Conservation (phyloP, 2,329 filamentous ascomycete species). For the Pseudocercospora fuligena region DNA sequence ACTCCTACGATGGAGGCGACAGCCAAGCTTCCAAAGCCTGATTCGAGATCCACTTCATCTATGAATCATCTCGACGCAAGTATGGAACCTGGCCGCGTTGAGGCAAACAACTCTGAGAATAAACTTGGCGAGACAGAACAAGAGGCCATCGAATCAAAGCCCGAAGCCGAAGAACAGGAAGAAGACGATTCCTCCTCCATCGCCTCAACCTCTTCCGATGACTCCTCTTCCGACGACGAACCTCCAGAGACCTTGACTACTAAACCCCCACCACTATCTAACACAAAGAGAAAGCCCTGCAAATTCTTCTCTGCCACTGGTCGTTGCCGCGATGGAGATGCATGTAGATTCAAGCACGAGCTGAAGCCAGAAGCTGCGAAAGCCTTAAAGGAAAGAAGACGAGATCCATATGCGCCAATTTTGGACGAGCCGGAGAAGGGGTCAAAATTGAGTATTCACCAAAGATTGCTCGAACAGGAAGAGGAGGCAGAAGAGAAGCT, state of each 20-base stretch:
- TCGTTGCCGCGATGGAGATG: slow-evolving; percentile 40
- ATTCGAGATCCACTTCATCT: neutral
- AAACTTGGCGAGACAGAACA: neutral
- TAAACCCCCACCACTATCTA: slow-evolving; percentile 33
- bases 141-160: neutral
- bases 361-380: slow-evolving; percentile 17
- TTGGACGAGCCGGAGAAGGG: slow-evolving; percentile 20
- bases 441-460: slow-evolving; percentile 30
- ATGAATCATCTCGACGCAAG: neutral
- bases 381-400: slow-evolving; percentile 8
- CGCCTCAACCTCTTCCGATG: slow-evolving; percentile 23
- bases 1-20: neutral
- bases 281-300: slow-evolving; percentile 30
- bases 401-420: slow-evolving; percentile 28
- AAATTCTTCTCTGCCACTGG: slow-evolving; percentile 40
- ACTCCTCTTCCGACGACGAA: slow-evolving; percentile 39
- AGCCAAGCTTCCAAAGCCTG: neutral
- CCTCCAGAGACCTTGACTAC: slow-evolving; percentile 47
- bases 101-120: neutral
- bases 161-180: neutral
- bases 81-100: neutral
- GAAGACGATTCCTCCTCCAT: neutral
- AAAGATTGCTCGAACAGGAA: slow-evolving; percentile 51
- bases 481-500: slow-evolving; percentile 47
- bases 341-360: slow-evolving; percentile 42